Evolutionary conservation across 805 yeast genomes (phyloP).

Genomic region (Millerozyma acaciae): DNA sequence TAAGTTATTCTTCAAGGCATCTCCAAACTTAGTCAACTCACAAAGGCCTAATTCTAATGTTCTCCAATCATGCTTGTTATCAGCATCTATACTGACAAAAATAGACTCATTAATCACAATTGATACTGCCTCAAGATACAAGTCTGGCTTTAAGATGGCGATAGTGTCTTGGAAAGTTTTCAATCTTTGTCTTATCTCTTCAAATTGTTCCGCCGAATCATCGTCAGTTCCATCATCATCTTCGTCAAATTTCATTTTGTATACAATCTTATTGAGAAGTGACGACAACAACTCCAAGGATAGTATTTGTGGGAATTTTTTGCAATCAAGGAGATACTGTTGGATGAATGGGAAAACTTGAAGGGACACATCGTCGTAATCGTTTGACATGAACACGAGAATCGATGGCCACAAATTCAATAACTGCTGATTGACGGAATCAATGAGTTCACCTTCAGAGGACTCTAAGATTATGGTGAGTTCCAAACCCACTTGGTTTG

Average conservation of each 20-base stretch:
- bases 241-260: conserved; percentile 79
- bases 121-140: conserved; percentile 59
- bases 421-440: conserved; percentile 42
- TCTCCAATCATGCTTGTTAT: conserved; percentile 59
- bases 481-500: conserved; percentile 73
- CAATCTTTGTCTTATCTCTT: conserved; percentile 71
- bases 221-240: conserved; percentile 65
- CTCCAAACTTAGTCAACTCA: conserved; percentile 76
- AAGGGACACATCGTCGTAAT: conserved; percentile 81
- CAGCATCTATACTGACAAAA: conserved; percentile 16
- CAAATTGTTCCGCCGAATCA: conserved; percentile 73
- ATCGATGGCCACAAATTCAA: conserved; percentile 68
- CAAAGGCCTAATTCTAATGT: conserved; percentile 80
- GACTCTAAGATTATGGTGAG: conserved; percentile 58
- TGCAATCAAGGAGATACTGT: conserved; percentile 66
- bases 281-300: conserved; percentile 53
- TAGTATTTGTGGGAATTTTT: conserved; percentile 43
- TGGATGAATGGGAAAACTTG: conserved; percentile 81
- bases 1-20: conserved; percentile 72
- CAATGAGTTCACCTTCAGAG: conserved; percentile 37
- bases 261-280: conserved; percentile 63
- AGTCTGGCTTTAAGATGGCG: conserved; percentile 49
- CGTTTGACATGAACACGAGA: conserved; percentile 69
- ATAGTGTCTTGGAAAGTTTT: conserved; percentile 83
- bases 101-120: conserved; percentile 53